Base-by-base conservation (phyloP, 2,329 filamentous ascomycete genomes). In the Neofusicoccum parvum region DNA sequence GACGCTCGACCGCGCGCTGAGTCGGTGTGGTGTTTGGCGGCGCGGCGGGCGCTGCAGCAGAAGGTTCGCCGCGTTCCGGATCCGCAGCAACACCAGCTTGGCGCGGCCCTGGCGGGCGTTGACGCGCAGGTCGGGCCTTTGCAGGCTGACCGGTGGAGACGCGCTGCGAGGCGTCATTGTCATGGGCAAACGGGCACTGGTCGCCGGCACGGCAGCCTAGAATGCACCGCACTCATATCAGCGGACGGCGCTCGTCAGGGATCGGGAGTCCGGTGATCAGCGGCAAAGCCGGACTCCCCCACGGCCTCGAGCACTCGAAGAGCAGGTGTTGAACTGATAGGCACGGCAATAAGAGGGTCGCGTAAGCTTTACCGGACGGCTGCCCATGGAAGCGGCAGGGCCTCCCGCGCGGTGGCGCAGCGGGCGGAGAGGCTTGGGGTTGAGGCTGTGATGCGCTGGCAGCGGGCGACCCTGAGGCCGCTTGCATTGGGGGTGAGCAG, bases 1-100 rank as follows among this genome's bases (percentile, higher is more conserved):
- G 91, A 72, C 88, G 90, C 66, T 85, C 75, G 37, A 91, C 86
- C 20, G 89, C 78, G 66, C 84, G 83, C 49, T 54, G 70, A 69
- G 68, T 50, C 67, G 70, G 66, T 67, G 68, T 62, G 67, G 66
- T 66, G 68, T 68, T 65, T 67, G 66, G 60, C 69, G 65, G 14
- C 7, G 64, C 54, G 64, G 64, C n/a, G 12, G 12, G 5, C 36
- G 48, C 15, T 63, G 49, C 62, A 53, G 43, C 23, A 48, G 62
- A 54, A 59, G 36, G 12, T 37, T 64, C 41, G 49, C 49, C 36
- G 62, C 66, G 53, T 51, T 51, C 62, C 68, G 41, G 49, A 53
- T 54, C 50, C 39, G 62, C 69, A 54, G 68, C 20, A 23, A 23
- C 20, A 23, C 63, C 41, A 59, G 68, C 23, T 45, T 58, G 53